phyloP scores from a whole-genome alignment of 768 basidiomycete genomes.

The Boletus coccyginus region DNA sequence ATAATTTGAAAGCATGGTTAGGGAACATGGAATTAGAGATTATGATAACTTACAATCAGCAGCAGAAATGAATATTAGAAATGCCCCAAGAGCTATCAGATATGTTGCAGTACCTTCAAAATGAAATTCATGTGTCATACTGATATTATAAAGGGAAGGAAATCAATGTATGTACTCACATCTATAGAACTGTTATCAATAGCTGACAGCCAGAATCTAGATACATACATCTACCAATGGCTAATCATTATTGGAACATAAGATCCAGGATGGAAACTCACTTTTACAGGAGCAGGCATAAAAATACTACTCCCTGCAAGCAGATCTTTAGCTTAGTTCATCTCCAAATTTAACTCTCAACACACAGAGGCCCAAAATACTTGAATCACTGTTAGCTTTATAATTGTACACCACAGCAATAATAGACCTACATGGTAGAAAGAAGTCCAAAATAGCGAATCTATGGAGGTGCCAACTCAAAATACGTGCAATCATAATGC shows the following conservation, averaged over 20 bases:
- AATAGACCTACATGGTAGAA: background rate
- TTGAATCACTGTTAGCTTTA: background rate
- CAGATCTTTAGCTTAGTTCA: background rate
- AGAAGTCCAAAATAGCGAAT: slow-evolving; percentile 4
- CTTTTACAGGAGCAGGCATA: background rate
- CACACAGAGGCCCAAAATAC: background rate
- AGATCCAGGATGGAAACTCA: background rate
- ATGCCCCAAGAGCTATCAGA: background rate
- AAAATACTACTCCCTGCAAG: background rate
- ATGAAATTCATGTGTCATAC: background rate
- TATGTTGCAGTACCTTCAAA: background rate
- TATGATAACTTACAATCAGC: background rate
- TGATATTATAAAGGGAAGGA: background rate
- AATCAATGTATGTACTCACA: background rate
- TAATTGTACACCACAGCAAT: no score
- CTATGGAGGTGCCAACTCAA: background rate
- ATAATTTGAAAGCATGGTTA: no score
- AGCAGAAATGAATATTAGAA: background rate
- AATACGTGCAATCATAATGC: no score
- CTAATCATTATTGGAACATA: background rate
- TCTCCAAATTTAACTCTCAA: background rate
- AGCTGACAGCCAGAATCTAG: no score
- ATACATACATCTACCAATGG: no score
- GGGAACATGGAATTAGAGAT: background rate
- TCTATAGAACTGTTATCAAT: background rate